phyloP scores from a whole-genome alignment of 78 protist species.

The Polysphondylium violaceum region DNA sequence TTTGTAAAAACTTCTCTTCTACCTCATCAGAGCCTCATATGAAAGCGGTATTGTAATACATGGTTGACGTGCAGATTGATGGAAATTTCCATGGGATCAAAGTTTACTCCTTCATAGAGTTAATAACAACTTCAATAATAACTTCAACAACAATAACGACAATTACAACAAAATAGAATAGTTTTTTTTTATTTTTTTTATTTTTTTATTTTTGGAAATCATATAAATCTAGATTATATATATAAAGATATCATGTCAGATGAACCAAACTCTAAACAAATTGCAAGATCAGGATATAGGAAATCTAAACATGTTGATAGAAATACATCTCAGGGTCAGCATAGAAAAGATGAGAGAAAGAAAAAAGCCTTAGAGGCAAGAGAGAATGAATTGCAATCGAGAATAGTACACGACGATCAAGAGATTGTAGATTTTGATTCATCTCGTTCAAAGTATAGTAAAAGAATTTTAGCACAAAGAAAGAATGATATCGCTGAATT shows the following conservation, averaged over 20 bases:
- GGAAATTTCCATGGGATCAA: no score
- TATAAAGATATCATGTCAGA: constrained; percentile 39
- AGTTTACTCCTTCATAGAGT: no score
- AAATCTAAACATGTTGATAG: constrained; percentile 21
- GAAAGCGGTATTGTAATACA: no score
- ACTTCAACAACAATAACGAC: no score
- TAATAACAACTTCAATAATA: no score
- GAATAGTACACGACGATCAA: not conserved
- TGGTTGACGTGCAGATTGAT: no score
- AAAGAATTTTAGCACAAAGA: constrained; percentile 15
- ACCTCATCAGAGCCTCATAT: no score
- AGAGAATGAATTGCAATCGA: not conserved
- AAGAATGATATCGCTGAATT: not conserved
- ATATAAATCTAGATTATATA: no score
- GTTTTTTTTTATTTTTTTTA: no score
- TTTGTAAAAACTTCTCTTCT: no score
- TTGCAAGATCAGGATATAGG: constrained; percentile 27
- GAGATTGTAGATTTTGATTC: not conserved
- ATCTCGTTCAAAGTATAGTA: constrained; percentile 54
- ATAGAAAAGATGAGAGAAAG: constrained; percentile 26
- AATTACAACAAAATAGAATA: no score
- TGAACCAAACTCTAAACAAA: constrained; percentile 53
- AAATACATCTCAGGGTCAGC: constrained; percentile 30
- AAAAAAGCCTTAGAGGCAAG: constrained; percentile 28
- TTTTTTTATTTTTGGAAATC: no score